Base-by-base conservation (phyloP, 805 yeast genomes). In the Myxozyma sirexii region DNA sequence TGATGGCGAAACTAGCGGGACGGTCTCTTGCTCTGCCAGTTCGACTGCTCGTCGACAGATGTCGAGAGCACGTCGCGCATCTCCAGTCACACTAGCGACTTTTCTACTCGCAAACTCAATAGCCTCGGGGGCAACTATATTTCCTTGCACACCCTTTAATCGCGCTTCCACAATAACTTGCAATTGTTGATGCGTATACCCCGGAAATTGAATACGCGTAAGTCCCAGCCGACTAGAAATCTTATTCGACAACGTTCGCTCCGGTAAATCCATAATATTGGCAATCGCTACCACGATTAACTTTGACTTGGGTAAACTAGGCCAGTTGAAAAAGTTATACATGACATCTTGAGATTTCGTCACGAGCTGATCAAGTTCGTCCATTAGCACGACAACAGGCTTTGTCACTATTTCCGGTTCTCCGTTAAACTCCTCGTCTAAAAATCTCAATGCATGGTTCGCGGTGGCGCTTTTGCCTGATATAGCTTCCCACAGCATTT, bases 291-390 rank as follows among this genome's bases (percentile, higher is more conserved):
- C 79, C 1, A 94, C 96, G 52, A 94, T 83, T 52, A 94, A 77
- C 68, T 86, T 86, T 3, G 98, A 91, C 65, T 84, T 78, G 12
- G 82, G 77, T 68, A 89, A 84, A 0, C 96, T 84, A 3, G 99
- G 97, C 99, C 99, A 94, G 74, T 94, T 94, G 79, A 94, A 91
- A 70, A 94, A 90, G 72, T 94, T 94, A 76, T 94, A 94, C 87
- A 93, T 86, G 37, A 93, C 92, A 46, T 84, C 83, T 71, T 90
- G 97, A 59, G 84, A 85, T 56, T 82, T 84, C 0, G 92, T 86
- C 10, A 91, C 92, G 53, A 94, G 79, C 70, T 94, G 97, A 74
- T 94, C 99, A 59, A 94, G 77, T 72, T 94, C 99, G 74, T 94
- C 99, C 74, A 94, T 77, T 48, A 94, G 75, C 0, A 90, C 87